These are phyloP conservation scores for Rhizopogon vesiculosus DNA, from an alignment of 768 basidiomycete genomes.

Conservation along the genomic window DNA sequence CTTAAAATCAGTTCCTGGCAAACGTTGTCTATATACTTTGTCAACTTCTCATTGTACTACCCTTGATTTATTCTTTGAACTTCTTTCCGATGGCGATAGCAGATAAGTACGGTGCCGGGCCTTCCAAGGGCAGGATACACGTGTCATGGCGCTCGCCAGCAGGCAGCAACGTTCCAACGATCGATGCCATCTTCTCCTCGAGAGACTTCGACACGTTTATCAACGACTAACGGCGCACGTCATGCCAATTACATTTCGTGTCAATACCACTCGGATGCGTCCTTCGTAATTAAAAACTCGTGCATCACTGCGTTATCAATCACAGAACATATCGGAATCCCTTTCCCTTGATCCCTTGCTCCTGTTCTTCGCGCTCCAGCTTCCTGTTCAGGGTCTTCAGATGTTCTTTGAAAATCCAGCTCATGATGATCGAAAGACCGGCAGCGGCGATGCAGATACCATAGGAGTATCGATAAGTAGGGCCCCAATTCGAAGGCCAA, in stretches of 20 bases:
- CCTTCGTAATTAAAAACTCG: background rate
- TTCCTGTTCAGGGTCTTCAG: constrained; percentile 37
- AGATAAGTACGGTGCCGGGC: too few species aligned
- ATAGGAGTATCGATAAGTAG: constrained; percentile 67
- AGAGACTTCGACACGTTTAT: background rate
- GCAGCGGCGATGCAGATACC: constrained; percentile 64
- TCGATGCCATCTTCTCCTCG: background rate
- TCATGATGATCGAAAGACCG: constrained; percentile 46
- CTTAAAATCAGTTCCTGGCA: background rate
- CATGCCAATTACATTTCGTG: background rate
- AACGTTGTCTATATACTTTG: too few species aligned
- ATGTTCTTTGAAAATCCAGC: constrained; percentile 40
- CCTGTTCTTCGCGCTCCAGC: constrained; percentile 32
- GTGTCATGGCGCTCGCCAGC: background rate
- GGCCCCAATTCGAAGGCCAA: constrained; percentile 69
- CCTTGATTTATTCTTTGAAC: too few species aligned
- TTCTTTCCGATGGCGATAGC: background rate
- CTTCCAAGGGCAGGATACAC: too few species aligned
- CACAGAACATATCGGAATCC: constrained; percentile 51
- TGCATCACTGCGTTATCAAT: constrained; percentile 5
- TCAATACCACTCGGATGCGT: background rate
- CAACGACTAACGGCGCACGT: background rate
- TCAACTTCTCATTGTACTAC: too few species aligned
- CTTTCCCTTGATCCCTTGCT: constrained; percentile 35
- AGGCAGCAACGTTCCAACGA: background rate